Conservation (phyloP, 164 flowering plant species). For the Amborella trichopoda region DNA sequence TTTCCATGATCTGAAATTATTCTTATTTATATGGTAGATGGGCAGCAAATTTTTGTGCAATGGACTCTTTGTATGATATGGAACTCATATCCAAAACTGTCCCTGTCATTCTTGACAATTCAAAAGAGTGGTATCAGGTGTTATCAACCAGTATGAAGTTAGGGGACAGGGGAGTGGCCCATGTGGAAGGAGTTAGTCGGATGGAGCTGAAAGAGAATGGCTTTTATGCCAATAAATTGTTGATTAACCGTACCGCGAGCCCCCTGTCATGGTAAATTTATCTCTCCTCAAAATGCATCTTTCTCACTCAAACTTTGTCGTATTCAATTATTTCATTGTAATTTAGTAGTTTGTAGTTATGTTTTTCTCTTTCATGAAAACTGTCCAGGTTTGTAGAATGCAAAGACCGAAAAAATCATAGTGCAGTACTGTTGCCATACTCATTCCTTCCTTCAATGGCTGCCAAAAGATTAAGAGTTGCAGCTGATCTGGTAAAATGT, state of each 20-base stretch:
- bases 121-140: constrained; percentile 64
- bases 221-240: constrained; percentile 57
- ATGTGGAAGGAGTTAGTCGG: constrained; percentile 61
- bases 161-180: constrained; percentile 67
- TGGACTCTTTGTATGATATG: constrained; percentile 87
- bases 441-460: constrained; percentile 94
- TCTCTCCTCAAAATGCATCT: too few species aligned
- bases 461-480: constrained; percentile 51
- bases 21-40: constrained; percentile 66
- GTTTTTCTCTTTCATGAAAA: too few species aligned
- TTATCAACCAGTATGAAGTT: constrained; percentile 74
- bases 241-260: constrained; percentile 90
- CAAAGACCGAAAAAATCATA: constrained; percentile 82
- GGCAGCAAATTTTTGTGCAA: constrained; percentile 66
- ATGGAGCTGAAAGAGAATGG: constrained; percentile 40
- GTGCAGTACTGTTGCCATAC: constrained; percentile 65
- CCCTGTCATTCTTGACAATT: constrained; percentile 86
- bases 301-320: too few species aligned
- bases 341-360: too few species aligned
- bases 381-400: constrained; percentile 93
- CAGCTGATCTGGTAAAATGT: constrained; percentile 62
- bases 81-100: constrained; percentile 72
- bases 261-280: constrained; percentile 74
- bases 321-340: too few species aligned
- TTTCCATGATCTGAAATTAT: too few species aligned